These are phyloP conservation scores for Euphorbia lathyris DNA, from an alignment of 345 rosid species.

Conservation along the genomic window DNA sequence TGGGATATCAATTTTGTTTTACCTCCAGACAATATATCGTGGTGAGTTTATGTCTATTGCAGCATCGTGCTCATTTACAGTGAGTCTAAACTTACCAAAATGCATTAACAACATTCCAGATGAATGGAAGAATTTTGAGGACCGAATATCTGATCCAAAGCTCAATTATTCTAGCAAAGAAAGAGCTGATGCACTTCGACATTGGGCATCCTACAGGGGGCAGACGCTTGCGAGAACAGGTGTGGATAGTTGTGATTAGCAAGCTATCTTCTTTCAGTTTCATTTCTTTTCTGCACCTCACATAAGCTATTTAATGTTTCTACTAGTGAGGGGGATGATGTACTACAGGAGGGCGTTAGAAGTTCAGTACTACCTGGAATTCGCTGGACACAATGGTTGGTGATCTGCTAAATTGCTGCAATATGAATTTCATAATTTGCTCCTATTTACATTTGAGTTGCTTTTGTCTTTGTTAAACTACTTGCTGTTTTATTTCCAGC, in stretches of 20 bases:
- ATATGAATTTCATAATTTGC: constrained; percentile 8
- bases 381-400: constrained; percentile 57
- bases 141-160: constrained; percentile 46
- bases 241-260: constrained; percentile 9
- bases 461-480: constrained; percentile 11
- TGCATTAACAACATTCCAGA: constrained; percentile 42
- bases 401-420: constrained; percentile 16
- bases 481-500: constrained; percentile 22
- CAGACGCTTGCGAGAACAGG: constrained; percentile 98
- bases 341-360: constrained; percentile 76
- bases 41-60: constrained; percentile 46
- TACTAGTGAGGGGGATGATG: constrained; percentile 97
- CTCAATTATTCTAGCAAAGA: constrained; percentile 21
- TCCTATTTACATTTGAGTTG: neutral
- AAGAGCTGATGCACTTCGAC: constrained; percentile 45
- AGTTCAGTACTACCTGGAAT: constrained; percentile 73
- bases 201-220: constrained; percentile 90
- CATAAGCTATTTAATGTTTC: constrained; percentile 15
- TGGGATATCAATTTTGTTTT: constrained; percentile 75
- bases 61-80: constrained; percentile 10
- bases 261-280: constrained; percentile 5
- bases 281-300: constrained; percentile 6
- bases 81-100: constrained; percentile 15
- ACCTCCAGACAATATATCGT: constrained; percentile 84
- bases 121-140: constrained; percentile 76